Evolutionary conservation across 805 yeast species (phyloP).

Genomic region (Suhomyces sp.): DNA sequence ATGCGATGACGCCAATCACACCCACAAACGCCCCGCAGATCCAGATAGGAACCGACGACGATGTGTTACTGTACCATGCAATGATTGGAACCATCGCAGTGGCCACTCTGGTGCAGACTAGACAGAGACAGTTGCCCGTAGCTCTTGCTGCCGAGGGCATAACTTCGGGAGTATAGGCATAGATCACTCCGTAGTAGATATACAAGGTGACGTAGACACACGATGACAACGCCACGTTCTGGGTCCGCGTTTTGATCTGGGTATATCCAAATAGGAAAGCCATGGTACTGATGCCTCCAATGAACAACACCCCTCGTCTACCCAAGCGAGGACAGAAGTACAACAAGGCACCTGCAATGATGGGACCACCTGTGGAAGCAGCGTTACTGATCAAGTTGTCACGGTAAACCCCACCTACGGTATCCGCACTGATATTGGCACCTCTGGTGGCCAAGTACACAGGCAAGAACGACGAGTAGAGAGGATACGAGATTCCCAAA

Average conservation of each 20-base stretch:
- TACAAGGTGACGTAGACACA: conserved; percentile 17
- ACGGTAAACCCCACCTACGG: conserved; percentile 42
- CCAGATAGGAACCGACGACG: conserved; percentile 30
- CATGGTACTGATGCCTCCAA: conserved; percentile 20
- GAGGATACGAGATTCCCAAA: conserved; percentile 55
- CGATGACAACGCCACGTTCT: conserved; percentile 17
- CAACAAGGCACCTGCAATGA: conserved; percentile 43
- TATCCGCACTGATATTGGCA: conserved; percentile 40
- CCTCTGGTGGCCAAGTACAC: conserved; percentile 39
- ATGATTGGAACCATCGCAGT: conserved; percentile 32
- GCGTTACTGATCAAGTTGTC: conserved; percentile 48
- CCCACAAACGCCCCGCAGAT: conserved; percentile 36
- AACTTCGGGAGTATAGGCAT: conserved; percentile 36
- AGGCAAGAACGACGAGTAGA: conserved; percentile 54
- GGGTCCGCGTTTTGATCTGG: conserved; percentile 14
- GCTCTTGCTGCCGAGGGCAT: conserved; percentile 35
- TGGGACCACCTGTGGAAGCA: conserved; percentile 51
- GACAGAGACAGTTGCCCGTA: conserved; percentile 34
- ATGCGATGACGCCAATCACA: conserved; percentile 27
- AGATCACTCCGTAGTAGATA: conserved; percentile 28
- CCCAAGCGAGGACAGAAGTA: conserved; percentile 15
- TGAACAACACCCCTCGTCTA: conserved; percentile 16
- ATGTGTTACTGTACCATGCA: conserved; percentile 29
- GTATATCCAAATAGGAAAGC: conserved; percentile 21
- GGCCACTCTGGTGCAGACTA: conserved; percentile 29